These are phyloP conservation scores for Epichloe coenophiala DNA, from an alignment of 2,329 filamentous ascomycete species.

Conservation along the genomic window DNA sequence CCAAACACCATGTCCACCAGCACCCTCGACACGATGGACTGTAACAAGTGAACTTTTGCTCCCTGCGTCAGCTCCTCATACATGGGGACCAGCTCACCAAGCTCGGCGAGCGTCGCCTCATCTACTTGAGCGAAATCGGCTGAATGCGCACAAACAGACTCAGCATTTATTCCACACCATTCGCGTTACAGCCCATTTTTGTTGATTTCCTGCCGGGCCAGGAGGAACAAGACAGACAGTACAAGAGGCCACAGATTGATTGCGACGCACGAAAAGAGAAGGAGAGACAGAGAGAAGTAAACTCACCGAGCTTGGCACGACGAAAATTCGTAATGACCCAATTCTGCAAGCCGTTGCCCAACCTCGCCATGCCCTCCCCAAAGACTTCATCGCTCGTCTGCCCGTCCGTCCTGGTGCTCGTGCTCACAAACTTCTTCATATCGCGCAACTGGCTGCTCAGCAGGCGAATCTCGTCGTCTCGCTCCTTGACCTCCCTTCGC, in stretches of 20 bases:
- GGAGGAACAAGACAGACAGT: not conserved
- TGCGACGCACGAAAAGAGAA: not conserved
- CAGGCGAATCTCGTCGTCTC: conserved; percentile 42
- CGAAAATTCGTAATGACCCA: conserved; percentile 61
- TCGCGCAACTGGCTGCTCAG: conserved; percentile 48
- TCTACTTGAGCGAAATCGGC: conserved; percentile 31
- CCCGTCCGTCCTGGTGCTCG: conserved; percentile 46
- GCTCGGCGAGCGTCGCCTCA: conserved; percentile 27
- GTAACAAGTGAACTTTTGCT: conserved; percentile 48
- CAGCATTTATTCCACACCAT: not conserved
- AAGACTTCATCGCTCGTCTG: conserved; percentile 57
- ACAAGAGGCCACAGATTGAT: not conserved
- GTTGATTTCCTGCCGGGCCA: not conserved
- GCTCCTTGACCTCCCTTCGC: conserved; percentile 29
- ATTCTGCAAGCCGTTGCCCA: conserved; percentile 58
- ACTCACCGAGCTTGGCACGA: conserved; percentile 42
- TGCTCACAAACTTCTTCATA: conserved; percentile 60
- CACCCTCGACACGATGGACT: conserved; percentile 46
- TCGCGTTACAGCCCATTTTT: not conserved
- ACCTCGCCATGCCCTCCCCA: conserved; percentile 43
- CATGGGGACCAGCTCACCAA: conserved; percentile 40
- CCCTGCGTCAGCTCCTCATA: conserved; percentile 40
- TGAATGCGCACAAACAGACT: not conserved
- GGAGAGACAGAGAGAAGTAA: too few species aligned
- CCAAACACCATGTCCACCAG: conserved; percentile 49